Base-by-base conservation (phyloP, 164 flowering plant species). In the Dillenia turbinata region DNA sequence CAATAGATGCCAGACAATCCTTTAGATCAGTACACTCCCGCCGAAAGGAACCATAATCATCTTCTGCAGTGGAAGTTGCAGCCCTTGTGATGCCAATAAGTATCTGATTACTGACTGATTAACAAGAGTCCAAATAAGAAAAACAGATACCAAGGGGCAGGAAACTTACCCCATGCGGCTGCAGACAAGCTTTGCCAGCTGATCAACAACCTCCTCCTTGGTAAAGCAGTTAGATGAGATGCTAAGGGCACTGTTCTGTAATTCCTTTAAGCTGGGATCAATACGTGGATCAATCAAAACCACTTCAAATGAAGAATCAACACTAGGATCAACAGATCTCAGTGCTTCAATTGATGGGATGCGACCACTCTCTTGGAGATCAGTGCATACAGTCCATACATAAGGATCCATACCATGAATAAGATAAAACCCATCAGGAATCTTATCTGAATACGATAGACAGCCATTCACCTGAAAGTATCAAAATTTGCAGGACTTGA, bases 361-460 rank as follows among this genome's bases (percentile, higher is more conserved):
- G 40, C 92, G 89, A 49, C 96, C 94, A 85, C 68, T 78, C 61
- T 95, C 97, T 61, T 85, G 88, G 54, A 82, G 67, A 73, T 92
- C 95, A 57, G 81, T 79, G 78, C 96, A 92, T 14, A 92, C 68
- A 48, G 86, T 79, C 99, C 97, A 95, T 14, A 92, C 83, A 79
- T 88, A 89, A 2, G 97, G 90, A 80, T 88, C 84, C 83, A 95
- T 79, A 63, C 99, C 99, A 66, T 84, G 71, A 52, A 95, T 84
- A 62, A 79, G 60, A 72, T 92, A 89, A 78, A 95, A 95, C 47
- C 94, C 97, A 85, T 95, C 97, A 44, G 92, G 96, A 67, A 92
- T 66, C 75, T 78, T 88, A 72, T 92, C 97, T 55, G 67, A 80
- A 73, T 95, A 95, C 56, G 97, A 95, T 52, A 95, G 75, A 74